Evolutionary conservation across 805 yeast species (phyloP).

Genomic region (Pichia membranifaciens): DNA sequence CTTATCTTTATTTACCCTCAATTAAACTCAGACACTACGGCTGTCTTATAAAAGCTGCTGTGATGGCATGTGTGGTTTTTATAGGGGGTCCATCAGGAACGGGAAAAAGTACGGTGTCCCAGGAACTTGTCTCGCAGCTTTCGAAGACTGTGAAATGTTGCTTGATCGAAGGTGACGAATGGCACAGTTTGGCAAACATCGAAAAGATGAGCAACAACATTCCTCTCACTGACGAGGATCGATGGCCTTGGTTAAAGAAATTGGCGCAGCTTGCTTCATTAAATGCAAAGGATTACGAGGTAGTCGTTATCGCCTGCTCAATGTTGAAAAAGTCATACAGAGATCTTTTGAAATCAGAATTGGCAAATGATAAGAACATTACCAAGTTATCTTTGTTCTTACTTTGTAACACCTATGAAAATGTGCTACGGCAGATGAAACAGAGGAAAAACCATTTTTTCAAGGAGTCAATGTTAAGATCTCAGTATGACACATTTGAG

Average conservation of each 20-base stretch:
- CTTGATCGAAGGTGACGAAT: constrained; percentile 72
- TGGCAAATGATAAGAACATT: constrained; percentile 12
- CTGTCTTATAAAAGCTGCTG: too few species aligned
- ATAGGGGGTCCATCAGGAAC: constrained; percentile 97
- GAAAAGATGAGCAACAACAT: constrained; percentile 77
- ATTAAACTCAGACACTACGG: too few species aligned
- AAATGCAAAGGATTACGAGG: constrained; percentile 27
- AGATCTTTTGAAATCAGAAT: constrained; percentile 43
- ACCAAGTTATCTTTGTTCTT: constrained; percentile 54
- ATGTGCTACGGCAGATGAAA: constrained; percentile 53
- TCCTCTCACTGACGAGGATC: constrained; percentile 82
- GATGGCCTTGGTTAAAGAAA: constrained; percentile 80
- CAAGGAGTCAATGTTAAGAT: constrained; percentile 78
- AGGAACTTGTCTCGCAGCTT: constrained; percentile 39
- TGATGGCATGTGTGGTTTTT: constrained; percentile 32
- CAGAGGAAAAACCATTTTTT: constrained; percentile 74
- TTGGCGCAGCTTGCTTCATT: constrained; percentile 40
- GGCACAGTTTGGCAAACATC: constrained; percentile 66
- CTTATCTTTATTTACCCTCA: neutral
- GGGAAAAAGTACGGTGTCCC: constrained; percentile 82
- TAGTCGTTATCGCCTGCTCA: constrained; percentile 73
- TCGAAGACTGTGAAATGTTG: constrained; percentile 31
- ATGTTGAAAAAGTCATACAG: constrained; percentile 74
- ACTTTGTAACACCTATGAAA: constrained; percentile 57
- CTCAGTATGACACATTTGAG: constrained; percentile 73